A percentile compares a stretch with the other conserved stretches of the same genome.
These are phyloP conservation scores for Moesziomyces sp. DNA, from an alignment of 1,284 basidiomycete species.

Conservation along the genomic window DNA sequence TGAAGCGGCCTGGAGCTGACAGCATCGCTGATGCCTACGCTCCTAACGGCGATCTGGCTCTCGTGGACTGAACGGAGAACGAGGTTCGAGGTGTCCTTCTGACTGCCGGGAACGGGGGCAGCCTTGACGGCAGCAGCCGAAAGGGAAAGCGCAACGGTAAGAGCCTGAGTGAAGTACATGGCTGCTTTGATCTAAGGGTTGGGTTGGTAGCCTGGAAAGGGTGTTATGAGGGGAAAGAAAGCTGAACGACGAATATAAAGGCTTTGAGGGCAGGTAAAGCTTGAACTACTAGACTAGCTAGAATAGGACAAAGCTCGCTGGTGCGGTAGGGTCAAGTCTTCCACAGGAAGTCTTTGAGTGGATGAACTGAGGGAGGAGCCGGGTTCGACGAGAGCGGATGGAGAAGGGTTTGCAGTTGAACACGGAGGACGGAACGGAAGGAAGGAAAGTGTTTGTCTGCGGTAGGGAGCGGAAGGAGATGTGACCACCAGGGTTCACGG, in stretches of 20 bases:
- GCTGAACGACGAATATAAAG: constrained; percentile 3
- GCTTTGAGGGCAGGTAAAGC: background rate
- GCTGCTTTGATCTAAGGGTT: constrained; percentile 3
- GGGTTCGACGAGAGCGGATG: background rate
- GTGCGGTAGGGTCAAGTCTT: constrained; percentile 17
- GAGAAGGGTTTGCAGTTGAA: background rate
- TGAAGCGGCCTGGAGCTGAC: constrained; percentile 32
- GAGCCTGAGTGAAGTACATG: constrained; percentile 53
- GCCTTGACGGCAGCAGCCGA: constrained; percentile 47
- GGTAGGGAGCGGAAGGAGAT: constrained; percentile 1
- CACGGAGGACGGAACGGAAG: constrained; percentile 1
- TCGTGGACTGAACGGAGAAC: constrained; percentile 28
- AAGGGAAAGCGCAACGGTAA: constrained; percentile 47
- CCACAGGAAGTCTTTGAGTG: constrained; percentile 28
- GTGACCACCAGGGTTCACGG: constrained; percentile 56
- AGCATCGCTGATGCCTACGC: constrained; percentile 10
- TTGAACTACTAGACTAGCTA: constrained; percentile 41
- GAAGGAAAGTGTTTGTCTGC: constrained; percentile 21
- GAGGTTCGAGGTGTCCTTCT: constrained; percentile 11
- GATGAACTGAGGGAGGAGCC: constrained; percentile 1
- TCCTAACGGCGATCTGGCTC: constrained; percentile 23
- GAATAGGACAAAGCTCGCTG: constrained; percentile 10
- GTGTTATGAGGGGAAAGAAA: background rate
- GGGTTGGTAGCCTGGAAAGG: background rate
- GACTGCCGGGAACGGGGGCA: constrained; percentile 25